phyloP scores from a whole-genome alignment of 2,329 filamentous ascomycete species.

The Cordyceps farinosa region DNA sequence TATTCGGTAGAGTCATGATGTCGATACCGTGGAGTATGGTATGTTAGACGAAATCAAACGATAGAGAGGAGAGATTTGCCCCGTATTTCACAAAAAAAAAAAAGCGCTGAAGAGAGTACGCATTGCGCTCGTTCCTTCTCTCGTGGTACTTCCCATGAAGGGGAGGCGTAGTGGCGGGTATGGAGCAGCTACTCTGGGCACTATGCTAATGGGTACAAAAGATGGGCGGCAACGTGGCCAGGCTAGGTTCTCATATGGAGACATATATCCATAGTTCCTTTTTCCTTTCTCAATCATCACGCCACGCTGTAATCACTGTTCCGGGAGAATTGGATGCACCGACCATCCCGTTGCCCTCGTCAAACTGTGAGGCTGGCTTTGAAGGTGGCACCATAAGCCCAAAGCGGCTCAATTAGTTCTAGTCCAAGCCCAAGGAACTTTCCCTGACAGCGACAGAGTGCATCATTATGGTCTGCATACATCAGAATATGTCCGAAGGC shows the following conservation, averaged over 20 bases:
- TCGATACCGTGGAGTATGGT: neutral
- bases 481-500: neutral
- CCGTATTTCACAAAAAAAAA: neutral
- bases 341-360: neutral
- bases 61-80: neutral
- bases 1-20: neutral
- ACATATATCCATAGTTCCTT: neutral
- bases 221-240: conserved; percentile 4
- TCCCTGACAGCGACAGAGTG: neutral
- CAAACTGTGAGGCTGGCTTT: neutral
- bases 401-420: neutral
- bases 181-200: neutral
- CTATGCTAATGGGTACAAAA: neutral
- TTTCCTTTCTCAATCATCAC: neutral
- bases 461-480: neutral
- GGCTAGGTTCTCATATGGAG: neutral
- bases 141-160: neutral
- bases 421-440: neutral
- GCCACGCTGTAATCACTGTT: neutral
- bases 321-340: neutral
- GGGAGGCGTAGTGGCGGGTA: neutral
- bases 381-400: neutral
- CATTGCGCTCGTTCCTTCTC: neutral
- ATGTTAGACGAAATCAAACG: neutral
- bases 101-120: neutral